Base-by-base conservation (phyloP, 2,329 filamentous ascomycete genomes). In the Apiospora koreana region DNA sequence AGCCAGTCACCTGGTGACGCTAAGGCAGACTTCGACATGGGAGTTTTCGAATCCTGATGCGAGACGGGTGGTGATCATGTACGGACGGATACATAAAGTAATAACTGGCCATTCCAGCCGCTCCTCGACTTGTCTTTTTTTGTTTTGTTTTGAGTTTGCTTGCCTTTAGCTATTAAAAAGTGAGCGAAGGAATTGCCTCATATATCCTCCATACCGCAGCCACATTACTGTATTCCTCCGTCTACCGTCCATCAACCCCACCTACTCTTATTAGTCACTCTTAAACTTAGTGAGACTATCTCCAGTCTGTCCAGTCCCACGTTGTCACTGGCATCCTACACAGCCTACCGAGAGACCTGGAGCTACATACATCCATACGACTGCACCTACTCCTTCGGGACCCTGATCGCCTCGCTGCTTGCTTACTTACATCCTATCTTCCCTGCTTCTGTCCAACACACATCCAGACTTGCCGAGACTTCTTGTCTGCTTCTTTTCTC, bases 311-410 rank as follows among this genome's bases (percentile, higher is more conserved):
- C 50, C 50, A 58, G 25, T 58, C 31, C 28, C 50, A 35, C 54
- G 21, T n/a, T 62, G 28, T 62, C 54, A 62, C 31, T 38, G 54
- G 54, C 54, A 62, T 62, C 54, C 54, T 62, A 62, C 54, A 62
- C 54, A 62, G 54, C 54, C 54, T 62, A 62, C 54, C 31, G 50
- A 58, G 48, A 21, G 28, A 43, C 10, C 12, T 16, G 5, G 41
- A 16, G 12, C 41, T 18, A 16, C n/a, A n/a, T n/a, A n/a, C n/a
- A n/a, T n/a, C n/a, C n/a, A n/a, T n/a, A n/a, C 41, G 41, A 43
- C 14, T 43, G 41, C 50, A 58, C 50, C 50, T 58, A 58, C 25
- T 28, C 41, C 14, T 43, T 43, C 16, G 14, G 41, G 31, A 38
- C 54, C 3, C 21, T 38, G 54, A n/a, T 62, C 31, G 31, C 28